Conservation (phyloP, 768 basidiomycete species). For the Pleurotus cornucopiae region DNA sequence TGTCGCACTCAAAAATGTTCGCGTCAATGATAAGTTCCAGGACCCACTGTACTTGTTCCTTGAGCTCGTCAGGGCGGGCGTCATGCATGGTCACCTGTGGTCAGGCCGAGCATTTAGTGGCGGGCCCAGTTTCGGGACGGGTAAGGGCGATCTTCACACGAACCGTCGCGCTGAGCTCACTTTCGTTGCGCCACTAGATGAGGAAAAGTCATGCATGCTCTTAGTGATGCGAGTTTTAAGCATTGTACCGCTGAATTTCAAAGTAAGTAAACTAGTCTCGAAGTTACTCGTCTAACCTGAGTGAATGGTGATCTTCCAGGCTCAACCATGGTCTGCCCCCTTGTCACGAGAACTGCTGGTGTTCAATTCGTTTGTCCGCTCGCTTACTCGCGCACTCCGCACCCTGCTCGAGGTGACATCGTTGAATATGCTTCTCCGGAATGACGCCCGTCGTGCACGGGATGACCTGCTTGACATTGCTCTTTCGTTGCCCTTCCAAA, state of each 20-base stretch:
- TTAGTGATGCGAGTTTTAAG: conserved; percentile 95
- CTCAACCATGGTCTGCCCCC: conserved; percentile 93
- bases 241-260: conserved; percentile 92
- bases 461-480: conserved; percentile 93
- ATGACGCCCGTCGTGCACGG: conserved; percentile 79
- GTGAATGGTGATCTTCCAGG: conserved; percentile 33
- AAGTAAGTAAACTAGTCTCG: conserved; percentile 46
- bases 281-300: conserved; percentile 3
- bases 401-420: conserved; percentile 88
- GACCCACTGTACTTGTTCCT: conserved; percentile 93
- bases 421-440: conserved; percentile 88
- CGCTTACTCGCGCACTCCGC: conserved; percentile 85
- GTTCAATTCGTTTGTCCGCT: conserved; percentile 96
- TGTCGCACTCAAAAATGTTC: conserved; percentile 68
- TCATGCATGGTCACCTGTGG: conserved; percentile 94
- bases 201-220: conserved; percentile 91
- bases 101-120: conserved; percentile 86
- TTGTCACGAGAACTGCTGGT: conserved; percentile 94
- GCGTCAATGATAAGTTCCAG: conserved; percentile 97
- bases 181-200: conserved; percentile 50
- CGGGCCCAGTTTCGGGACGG: conserved; percentile 91
- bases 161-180: conserved; percentile 6
- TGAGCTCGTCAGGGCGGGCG: conserved; percentile 93
- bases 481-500: conserved; percentile 90
- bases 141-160: conserved; percentile 44